Base-by-base conservation (phyloP, 176 grass and related monocot species). In the Carex littledalei region DNA sequence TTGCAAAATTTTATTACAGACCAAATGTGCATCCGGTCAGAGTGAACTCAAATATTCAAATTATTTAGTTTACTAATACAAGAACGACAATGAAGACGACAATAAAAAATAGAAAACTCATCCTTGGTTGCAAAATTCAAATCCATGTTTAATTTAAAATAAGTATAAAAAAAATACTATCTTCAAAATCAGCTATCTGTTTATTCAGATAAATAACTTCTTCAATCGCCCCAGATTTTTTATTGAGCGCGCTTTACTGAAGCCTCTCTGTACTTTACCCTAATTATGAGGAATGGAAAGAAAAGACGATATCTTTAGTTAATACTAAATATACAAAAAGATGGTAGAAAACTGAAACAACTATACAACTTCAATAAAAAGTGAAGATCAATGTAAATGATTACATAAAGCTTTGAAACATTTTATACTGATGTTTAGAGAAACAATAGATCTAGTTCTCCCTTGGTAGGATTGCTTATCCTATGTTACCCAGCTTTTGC, bases 281-380 rank as follows among this genome's bases (percentile, higher is more conserved):
- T 8, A 10, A 0, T 21, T 4, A 45, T 1, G 8, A 31, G 18
- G n/a, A 11, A 72, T 10, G 37, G 3, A n/a, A 45, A 72, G 5
- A n/a, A 45, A 9, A 72, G 2, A 72, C 8, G 2, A 72, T 3
- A 72, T 20, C 60, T 71, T 43, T 71, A 45, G 18, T 72, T 72
- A 57, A 34, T 57, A 78, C 50, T 31, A 57, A 34, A 78, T 32
- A 18, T 31, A 78, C 24, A 78, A 78, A 55, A 57, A 56, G 24
- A 17, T 78, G 74, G 21, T 56, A 31, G 37, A 56, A 69, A 69
- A 77, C 73, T 55, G 24, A 69, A 69, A 77, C 73, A 77, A 52
- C 21, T 26, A 76, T 16, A 54, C n/a, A 53, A 77, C n/a, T 54
- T 76, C 1, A 31, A 77, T 16, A 16, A 52, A 52, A 52, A 56